Evolutionary conservation across 2,329 filamentous ascomycete genomes (phyloP).

Genomic region (Fusarium dimerum): DNA sequence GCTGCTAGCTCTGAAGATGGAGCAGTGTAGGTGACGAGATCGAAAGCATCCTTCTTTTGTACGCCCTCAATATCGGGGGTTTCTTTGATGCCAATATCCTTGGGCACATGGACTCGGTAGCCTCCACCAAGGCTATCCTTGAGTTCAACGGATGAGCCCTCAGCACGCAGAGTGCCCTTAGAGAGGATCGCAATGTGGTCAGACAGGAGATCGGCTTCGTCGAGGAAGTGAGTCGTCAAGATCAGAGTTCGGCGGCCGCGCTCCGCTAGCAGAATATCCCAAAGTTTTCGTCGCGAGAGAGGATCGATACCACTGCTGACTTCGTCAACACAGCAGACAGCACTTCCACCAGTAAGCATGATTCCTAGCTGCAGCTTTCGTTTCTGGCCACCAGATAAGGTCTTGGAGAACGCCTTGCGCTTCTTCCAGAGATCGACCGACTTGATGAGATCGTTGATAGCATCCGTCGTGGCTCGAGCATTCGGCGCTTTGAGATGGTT

Average conservation of each 20-base stretch:
- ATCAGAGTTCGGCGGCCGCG: conserved; percentile 81
- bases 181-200: conserved; percentile 89
- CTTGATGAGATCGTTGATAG: conserved; percentile 64
- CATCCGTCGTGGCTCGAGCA: conserved; percentile 54
- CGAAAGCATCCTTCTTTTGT: conserved; percentile 61
- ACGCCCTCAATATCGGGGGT: conserved; percentile 57
- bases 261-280: conserved; percentile 89
- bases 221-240: conserved; percentile 89
- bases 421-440: conserved; percentile 78
- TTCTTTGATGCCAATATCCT: conserved; percentile 50
- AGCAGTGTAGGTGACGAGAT: conserved; percentile 73
- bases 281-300: conserved; percentile 82
- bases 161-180: conserved; percentile 77
- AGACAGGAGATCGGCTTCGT: conserved; percentile 86
- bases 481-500: conserved; percentile 73
- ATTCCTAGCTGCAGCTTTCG: conserved; percentile 89
- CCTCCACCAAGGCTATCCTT: conserved; percentile 82
- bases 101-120: conserved; percentile 77
- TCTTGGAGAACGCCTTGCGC: conserved; percentile 69
- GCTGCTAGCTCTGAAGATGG: conserved; percentile 70
- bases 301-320: conserved; percentile 88
- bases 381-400: conserved; percentile 88
- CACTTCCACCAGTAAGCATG: conserved; percentile 90
- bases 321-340: conserved; percentile 88
- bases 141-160: conserved; percentile 82